Conservation (phyloP, 495 filamentous ascomycete species). For the Penicillium lagena region DNA sequence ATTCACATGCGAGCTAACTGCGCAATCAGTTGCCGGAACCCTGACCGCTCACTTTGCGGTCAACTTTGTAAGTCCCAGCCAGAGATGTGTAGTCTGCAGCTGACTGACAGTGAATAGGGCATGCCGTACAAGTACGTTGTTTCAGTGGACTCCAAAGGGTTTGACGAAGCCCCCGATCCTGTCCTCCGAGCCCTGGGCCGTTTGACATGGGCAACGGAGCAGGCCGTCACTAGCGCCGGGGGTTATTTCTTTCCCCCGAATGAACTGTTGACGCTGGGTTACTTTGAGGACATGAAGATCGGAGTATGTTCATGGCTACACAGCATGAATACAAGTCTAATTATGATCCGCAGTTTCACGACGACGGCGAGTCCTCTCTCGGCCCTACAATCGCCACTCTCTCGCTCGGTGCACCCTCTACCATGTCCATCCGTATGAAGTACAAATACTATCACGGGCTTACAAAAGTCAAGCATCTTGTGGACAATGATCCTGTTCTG, state of each 20-base stretch:
- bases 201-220: slow-evolving; percentile 58
- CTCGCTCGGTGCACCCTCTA: slow-evolving; percentile 62
- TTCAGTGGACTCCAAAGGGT: slow-evolving; percentile 54
- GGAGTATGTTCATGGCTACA: slow-evolving; percentile 43
- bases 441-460: slow-evolving; percentile 39
- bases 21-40: slow-evolving; percentile 28
- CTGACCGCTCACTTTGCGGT: slow-evolving; percentile 61
- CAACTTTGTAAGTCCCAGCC: slow-evolving; percentile 56
- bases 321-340: neutral
- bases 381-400: slow-evolving; percentile 72
- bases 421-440: slow-evolving; percentile 70
- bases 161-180: slow-evolving; percentile 51
- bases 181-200: slow-evolving; percentile 54
- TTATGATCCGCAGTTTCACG: slow-evolving; percentile 42
- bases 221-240: slow-evolving; percentile 22
- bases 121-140: slow-evolving; percentile 81
- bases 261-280: slow-evolving; percentile 69
- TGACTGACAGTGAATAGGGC: slow-evolving; percentile 41
- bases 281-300: slow-evolving; percentile 64
- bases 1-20: neutral
- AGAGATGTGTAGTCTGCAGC: slow-evolving; percentile 1
- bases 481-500: slow-evolving; percentile 21
- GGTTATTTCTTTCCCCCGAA: slow-evolving; percentile 42
- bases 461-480: slow-evolving; percentile 15
- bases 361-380: slow-evolving; percentile 73